A percentile compares a stretch with the other conserved stretches of the same genome.
These are phyloP conservation scores for Linderniella brevidens DNA, from an alignment of 257 asterid genomes.

Conservation along the genomic window DNA sequence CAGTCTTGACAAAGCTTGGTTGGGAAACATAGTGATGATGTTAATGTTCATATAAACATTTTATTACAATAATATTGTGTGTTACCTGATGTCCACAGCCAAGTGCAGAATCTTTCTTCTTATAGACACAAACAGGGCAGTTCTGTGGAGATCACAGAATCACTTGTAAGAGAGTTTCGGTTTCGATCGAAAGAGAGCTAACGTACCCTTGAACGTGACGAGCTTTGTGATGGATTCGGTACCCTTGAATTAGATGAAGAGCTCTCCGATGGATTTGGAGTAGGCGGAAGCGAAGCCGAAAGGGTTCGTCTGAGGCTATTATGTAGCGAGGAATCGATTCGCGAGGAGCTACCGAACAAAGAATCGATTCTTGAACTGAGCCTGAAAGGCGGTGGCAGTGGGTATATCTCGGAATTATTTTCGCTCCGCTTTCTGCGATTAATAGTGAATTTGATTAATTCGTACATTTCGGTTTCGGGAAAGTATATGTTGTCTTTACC, in stretches of 20 bases:
- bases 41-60: too few relatives aligned
- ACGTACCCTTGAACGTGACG: slow-evolving; percentile 16
- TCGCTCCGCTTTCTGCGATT: too few relatives aligned
- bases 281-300: slow-evolving; percentile 15
- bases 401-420: too few relatives aligned
- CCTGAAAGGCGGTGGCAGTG: too few relatives aligned
- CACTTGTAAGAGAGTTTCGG: too few relatives aligned
- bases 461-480: background rate
- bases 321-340: too few relatives aligned
- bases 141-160: slow-evolving; percentile 15
- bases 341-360: too few relatives aligned
- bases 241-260: too few relatives aligned
- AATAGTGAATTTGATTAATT: too few relatives aligned
- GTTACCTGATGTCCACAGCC: slow-evolving; percentile 47
- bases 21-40: slow-evolving; percentile 7
- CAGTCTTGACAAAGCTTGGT: slow-evolving; percentile 38
- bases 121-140: slow-evolving; percentile 31
- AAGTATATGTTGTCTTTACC: slow-evolving; percentile 20
- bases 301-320: slow-evolving; percentile 14
- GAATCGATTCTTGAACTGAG: too few relatives aligned
- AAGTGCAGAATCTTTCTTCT: slow-evolving; percentile 20
- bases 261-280: slow-evolving; percentile 19
- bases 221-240: slow-evolving; percentile 16
- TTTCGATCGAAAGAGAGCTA: too few relatives aligned
- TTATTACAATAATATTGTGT: too few relatives aligned